Base-by-base conservation (phyloP, 805 yeast species). In the Blastobotrys robertii region DNA sequence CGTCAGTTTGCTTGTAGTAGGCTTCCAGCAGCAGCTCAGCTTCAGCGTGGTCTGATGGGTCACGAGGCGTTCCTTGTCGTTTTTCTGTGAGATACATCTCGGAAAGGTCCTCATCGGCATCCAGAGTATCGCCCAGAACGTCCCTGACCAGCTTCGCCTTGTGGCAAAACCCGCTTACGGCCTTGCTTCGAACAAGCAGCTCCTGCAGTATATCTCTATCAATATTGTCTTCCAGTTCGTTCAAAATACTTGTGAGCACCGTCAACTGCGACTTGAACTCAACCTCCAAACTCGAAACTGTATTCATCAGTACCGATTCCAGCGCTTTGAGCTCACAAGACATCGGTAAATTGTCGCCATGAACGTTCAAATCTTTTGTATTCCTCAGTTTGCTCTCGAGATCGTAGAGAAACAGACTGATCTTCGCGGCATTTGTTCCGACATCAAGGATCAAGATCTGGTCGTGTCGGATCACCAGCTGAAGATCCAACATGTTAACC, bases 1-100 rank as follows among this genome's bases (percentile, higher is more conserved):
- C 97, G 57, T 88, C 96, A 57, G 90, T 81, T 53, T 87, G 96
- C 46, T 83, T 81, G 62, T 84, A 87, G 63, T 88, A 88, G 0
- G 95, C 77, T 57, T 88, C 97, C 14, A 88, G 59, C 39, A 88
- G 68, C 80, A 87, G 81, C 60, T 88, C 97, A 14, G 85, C 72
- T 52, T 88, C 95, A 7, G 81, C 84, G 49, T 50, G 60, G 15
- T 54, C 57, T 42, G 51, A 38, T 4, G 39, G 72, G 2, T 73
- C 71, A 28, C 65, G 57, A 34, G 47, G 35, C 19, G 51, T 48
- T 29, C 84, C 65, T 19, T 41, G 50, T 39, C 53, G 46, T 42
- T 60, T 66, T 9, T 70, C 76, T 0, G 81, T 74, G 41, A 87
- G 63, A 56, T 84, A 84, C 88, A 88, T 81, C 8, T 76, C 81